Percentiles rank a stretch among this genome's conserved stretches.
Conservation (phyloP, 2,329 filamentous ascomycete species). For the Claviceps africana region DNA sequence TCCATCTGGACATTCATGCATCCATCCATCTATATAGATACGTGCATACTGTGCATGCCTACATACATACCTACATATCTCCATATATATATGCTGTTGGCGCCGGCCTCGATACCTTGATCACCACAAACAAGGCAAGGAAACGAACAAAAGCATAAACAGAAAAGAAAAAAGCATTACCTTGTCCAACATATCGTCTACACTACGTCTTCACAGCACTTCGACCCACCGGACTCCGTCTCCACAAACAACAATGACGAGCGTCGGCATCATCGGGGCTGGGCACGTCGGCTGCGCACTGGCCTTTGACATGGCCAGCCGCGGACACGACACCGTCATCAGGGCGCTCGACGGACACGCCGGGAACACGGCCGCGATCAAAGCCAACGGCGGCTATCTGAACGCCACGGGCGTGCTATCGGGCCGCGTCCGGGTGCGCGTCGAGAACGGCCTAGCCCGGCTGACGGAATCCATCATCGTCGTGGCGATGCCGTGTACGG, state of each 20-base stretch:
- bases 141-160: too few relatives aligned
- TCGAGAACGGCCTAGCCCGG: background rate
- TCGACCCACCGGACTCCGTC: background rate
- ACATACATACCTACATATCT: too few relatives aligned
- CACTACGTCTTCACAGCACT: background rate
- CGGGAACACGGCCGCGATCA: background rate
- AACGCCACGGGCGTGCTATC: background rate
- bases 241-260: background rate
- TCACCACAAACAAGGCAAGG: too few relatives aligned
- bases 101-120: too few relatives aligned
- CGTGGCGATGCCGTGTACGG: background rate
- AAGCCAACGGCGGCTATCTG: background rate
- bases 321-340: conserved; percentile 2
- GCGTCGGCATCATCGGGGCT: conserved; percentile 7
- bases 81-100: too few relatives aligned
- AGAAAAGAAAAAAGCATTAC: too few relatives aligned
- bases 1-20: too few relatives aligned
- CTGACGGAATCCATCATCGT: background rate
- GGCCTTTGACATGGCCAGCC: conserved; percentile 4
- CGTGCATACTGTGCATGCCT: too few relatives aligned
- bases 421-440: background rate
- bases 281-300: conserved; percentile 8
- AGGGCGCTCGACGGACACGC: conserved; percentile 2
- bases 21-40: too few relatives aligned
- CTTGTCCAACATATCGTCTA: too few relatives aligned